These are phyloP conservation scores for Nothopassalora personata DNA, from an alignment of 2,329 filamentous ascomycete species.

Conservation along the genomic window DNA sequence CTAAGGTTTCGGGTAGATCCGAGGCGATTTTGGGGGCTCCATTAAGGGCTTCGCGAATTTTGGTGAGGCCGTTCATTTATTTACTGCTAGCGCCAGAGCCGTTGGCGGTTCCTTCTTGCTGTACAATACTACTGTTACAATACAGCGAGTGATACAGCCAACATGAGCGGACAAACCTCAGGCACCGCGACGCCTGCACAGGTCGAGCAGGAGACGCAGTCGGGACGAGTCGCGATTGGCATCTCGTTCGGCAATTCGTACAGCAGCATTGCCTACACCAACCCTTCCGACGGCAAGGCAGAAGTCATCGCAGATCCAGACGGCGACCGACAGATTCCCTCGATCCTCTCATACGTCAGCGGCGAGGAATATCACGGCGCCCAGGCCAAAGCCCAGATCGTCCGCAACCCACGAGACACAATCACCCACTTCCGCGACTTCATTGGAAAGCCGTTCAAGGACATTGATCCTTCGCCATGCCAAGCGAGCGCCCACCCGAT, in stretches of 20 bases:
- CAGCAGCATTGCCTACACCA: constrained; percentile 89
- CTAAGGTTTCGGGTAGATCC: background rate
- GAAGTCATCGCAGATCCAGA: constrained; percentile 99
- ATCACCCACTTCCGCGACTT: constrained; percentile 95
- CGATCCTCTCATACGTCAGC: constrained; percentile 86
- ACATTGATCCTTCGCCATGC: constrained; percentile 91
- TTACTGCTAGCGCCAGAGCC: background rate
- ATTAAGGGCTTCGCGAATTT: background rate
- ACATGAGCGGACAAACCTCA: constrained; percentile 9
- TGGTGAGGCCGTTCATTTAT: background rate
- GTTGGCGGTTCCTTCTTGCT: background rate
- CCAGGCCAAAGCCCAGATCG: constrained; percentile 88
- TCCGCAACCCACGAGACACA: constrained; percentile 89
- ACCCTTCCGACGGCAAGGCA: constrained; percentile 75
- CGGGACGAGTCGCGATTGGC: constrained; percentile 63
- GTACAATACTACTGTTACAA: background rate
- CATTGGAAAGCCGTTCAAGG: constrained; percentile 87
- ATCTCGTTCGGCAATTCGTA: constrained; percentile 98
- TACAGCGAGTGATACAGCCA: background rate
- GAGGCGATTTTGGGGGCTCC: background rate
- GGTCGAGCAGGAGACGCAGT: constrained; percentile 41
- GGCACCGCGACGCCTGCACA: constrained; percentile 44
- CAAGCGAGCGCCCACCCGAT: constrained; percentile 88
- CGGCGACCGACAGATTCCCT: constrained; percentile 96
- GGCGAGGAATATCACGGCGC: constrained; percentile 95